Evolutionary conservation across 1,139 yeast species (phyloP).

Genomic region (Scheffersomyces segobiensis): DNA sequence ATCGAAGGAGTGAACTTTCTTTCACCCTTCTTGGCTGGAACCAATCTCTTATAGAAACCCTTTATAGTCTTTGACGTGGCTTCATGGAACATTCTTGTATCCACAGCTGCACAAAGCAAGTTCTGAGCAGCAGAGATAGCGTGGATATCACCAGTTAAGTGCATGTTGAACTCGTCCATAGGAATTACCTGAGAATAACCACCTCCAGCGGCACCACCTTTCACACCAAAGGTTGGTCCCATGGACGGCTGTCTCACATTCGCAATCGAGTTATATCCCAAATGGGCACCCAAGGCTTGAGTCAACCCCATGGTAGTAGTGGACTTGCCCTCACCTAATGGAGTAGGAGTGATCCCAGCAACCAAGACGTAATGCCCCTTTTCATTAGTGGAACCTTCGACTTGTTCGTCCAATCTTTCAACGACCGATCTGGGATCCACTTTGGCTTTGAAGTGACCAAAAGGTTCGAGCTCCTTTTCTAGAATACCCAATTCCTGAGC

Average conservation of each 20-base stretch:
- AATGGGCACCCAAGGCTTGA: conserved; percentile 78
- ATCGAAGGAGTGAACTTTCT: conserved; percentile 67
- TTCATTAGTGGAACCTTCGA: conserved; percentile 44
- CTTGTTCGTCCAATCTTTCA: conserved; percentile 56
- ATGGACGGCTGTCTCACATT: conserved; percentile 83
- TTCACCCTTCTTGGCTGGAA: conserved; percentile 66
- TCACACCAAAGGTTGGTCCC: conserved; percentile 88
- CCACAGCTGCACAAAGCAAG: conserved; percentile 79
- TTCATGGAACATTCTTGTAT: conserved; percentile 83
- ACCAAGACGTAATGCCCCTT: conserved; percentile 69
- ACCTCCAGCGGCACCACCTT: conserved; percentile 91
- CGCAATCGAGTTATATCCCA: conserved; percentile 68
- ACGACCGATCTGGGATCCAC: conserved; percentile 57
- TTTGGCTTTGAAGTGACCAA: conserved; percentile 75
- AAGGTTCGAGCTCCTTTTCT: conserved; percentile 66
- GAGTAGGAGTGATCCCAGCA: conserved; percentile 83
- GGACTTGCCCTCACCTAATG: conserved; percentile 80
- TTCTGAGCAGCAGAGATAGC: conserved; percentile 82
- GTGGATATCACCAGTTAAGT: conserved; percentile 82
- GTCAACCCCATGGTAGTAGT: conserved; percentile 80
- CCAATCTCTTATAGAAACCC: conserved; percentile 63
- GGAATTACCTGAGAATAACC: conserved; percentile 85
- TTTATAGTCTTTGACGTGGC: conserved; percentile 63
- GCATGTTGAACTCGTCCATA: conserved; percentile 87
- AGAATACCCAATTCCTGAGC: conserved; percentile 67